Evolutionary conservation across 495 filamentous ascomycete genomes (phyloP).

Genomic region (Talaromyces thailandensis): DNA sequence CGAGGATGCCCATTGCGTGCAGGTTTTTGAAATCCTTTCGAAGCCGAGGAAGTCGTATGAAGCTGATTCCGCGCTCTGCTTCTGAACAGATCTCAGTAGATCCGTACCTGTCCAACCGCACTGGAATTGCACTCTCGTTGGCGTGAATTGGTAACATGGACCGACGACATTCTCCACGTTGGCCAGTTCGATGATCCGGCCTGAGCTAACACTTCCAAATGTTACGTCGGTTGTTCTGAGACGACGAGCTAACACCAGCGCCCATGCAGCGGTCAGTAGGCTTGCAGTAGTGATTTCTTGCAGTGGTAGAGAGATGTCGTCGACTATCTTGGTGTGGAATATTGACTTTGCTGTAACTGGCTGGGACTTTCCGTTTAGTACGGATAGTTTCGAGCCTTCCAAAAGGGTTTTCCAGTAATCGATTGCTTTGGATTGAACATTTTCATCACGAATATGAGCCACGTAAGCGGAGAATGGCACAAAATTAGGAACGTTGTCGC

Average conservation of each 20-base stretch:
- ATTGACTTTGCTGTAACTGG: constrained; percentile 27
- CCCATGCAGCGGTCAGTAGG: constrained; percentile 55
- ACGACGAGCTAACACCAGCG: constrained; percentile 45
- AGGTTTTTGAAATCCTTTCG: constrained; percentile 18
- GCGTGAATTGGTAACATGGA: constrained; percentile 31
- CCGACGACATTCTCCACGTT: constrained; percentile 36
- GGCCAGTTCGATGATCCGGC: constrained; percentile 33
- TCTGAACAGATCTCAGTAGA: constrained; percentile 24
- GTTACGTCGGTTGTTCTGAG: constrained; percentile 40
- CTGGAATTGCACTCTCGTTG: constrained; percentile 24
- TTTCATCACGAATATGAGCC: constrained; percentile 10
- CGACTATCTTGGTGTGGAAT: constrained; percentile 28
- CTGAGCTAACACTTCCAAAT: constrained; percentile 52
- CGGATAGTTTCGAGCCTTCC: constrained; percentile 37
- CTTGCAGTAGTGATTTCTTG: constrained; percentile 47
- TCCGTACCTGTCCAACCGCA: constrained; percentile 24
- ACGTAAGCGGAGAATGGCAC: constrained; percentile 48
- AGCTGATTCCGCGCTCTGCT: constrained; percentile 20
- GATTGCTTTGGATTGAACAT: constrained; percentile 13
- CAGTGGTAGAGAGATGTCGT: constrained; percentile 26
- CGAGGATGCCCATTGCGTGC: constrained; percentile 16
- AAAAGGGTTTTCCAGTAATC: constrained; percentile 47
- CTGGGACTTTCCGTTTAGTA: constrained; percentile 24
- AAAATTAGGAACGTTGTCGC: constrained; percentile 16
- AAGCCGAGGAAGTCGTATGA: constrained; percentile 23